phyloP scores from a whole-genome alignment of 495 filamentous ascomycete species.

The Penicillium cinerascens region DNA sequence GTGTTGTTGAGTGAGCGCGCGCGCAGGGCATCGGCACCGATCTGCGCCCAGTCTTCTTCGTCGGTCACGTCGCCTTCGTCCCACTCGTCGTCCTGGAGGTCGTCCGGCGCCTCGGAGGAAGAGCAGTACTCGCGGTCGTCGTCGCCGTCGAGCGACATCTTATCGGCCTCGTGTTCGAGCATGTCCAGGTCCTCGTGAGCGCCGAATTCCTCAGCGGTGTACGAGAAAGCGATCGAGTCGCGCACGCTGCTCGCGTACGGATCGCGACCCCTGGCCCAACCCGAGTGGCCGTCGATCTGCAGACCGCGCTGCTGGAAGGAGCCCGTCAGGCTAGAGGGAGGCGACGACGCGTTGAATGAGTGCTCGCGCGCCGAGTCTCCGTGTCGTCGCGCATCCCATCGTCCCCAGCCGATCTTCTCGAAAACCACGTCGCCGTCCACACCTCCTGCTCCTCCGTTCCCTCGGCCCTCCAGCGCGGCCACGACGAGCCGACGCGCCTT shows the following conservation, averaged over 20 bases:
- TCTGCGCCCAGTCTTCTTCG: slow-evolving; percentile 93
- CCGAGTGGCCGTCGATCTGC: slow-evolving; percentile 54
- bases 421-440: slow-evolving; percentile 76
- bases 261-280: slow-evolving; percentile 48
- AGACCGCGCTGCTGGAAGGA: slow-evolving; percentile 53
- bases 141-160: slow-evolving; percentile 88
- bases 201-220: slow-evolving; percentile 56
- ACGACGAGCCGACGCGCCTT: slow-evolving; percentile 89
- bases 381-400: slow-evolving; percentile 81
- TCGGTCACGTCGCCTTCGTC: slow-evolving; percentile 86
- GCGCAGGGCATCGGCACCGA: slow-evolving; percentile 81
- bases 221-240: slow-evolving; percentile 70
- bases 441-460: slow-evolving; percentile 59
- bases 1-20: slow-evolving; percentile 57
- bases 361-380: slow-evolving; percentile 55
- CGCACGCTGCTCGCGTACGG: slow-evolving; percentile 59
- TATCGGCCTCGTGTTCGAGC: slow-evolving; percentile 86
- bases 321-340: slow-evolving; percentile 51
- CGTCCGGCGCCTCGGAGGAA: slow-evolving; percentile 68
- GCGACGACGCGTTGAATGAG: slow-evolving; percentile 33
- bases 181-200: slow-evolving; percentile 55
- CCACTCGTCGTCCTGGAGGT: slow-evolving; percentile 58
- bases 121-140: slow-evolving; percentile 67
- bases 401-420: slow-evolving; percentile 95
- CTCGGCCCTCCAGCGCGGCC: slow-evolving; percentile 74